Evolutionary conservation across 495 filamentous ascomycete species (phyloP).

Genomic region (Chaetomium fimeti): DNA sequence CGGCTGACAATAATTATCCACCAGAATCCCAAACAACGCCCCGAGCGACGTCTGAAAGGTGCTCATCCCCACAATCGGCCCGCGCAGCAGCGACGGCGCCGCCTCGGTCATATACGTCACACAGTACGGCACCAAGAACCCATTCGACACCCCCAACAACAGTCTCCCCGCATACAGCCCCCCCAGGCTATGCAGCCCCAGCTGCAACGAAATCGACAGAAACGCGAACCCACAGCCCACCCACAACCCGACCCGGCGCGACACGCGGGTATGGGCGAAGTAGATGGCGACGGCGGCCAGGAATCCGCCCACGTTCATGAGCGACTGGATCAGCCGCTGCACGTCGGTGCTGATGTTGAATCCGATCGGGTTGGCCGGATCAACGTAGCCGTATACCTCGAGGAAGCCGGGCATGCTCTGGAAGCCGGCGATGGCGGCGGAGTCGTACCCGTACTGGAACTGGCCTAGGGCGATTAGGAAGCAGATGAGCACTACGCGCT

Average conservation of each 20-base stretch:
- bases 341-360: conserved; percentile 41
- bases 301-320: conserved; percentile 46
- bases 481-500: conserved; percentile 34
- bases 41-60: conserved; percentile 53
- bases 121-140: conserved; percentile 48
- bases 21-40: conserved; percentile 58
- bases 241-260: conserved; percentile 48
- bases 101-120: conserved; percentile 46
- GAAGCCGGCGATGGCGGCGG: conserved; percentile 41
- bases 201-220: conserved; percentile 45
- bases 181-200: conserved; percentile 39
- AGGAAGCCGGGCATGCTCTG: conserved; percentile 51
- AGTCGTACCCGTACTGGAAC: conserved; percentile 48
- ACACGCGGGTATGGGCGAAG: conserved; percentile 44
- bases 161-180: conserved; percentile 48
- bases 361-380: conserved; percentile 34
- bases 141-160: conserved; percentile 48
- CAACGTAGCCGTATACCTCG: conserved; percentile 46
- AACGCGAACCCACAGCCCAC: conserved; percentile 40
- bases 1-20: conserved; percentile 56
- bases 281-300: conserved; percentile 40
- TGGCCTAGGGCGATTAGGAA: conserved; percentile 34
- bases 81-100: conserved; percentile 42
- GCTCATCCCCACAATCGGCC: conserved; percentile 50
- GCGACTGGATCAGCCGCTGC: conserved; percentile 44